These are phyloP conservation scores for Aspergillus affinis DNA, from an alignment of 495 filamentous ascomycete species.

Conservation along the genomic window DNA sequence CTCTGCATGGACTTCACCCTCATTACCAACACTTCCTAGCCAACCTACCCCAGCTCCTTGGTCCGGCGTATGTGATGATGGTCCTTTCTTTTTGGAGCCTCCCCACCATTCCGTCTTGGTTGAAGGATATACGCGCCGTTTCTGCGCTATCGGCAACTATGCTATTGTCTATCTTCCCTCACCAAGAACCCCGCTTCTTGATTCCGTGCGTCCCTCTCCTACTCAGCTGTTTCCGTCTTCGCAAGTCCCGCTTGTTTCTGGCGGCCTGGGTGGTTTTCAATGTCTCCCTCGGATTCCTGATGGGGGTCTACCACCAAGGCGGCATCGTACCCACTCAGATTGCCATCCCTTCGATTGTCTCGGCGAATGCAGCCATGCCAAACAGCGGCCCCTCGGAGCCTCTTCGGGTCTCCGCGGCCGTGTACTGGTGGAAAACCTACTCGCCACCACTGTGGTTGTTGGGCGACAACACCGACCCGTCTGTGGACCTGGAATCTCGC, in stretches of 20 bases:
- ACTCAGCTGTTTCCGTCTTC: constrained; percentile 75
- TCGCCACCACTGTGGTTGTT: constrained; percentile 90
- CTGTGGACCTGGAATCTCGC: constrained; percentile 57
- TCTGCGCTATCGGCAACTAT: constrained; percentile 80
- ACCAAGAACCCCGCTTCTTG: constrained; percentile 95
- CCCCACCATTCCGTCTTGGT: constrained; percentile 42
- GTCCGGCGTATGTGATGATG: constrained; percentile 76
- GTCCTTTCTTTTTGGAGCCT: constrained; percentile 54
- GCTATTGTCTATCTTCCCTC: constrained; percentile 79
- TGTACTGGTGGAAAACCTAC: constrained; percentile 98
- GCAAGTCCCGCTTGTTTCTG: constrained; percentile 62
- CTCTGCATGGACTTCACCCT: constrained; percentile 87
- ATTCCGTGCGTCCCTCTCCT: constrained; percentile 86
- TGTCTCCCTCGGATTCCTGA: constrained; percentile 68
- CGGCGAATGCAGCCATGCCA: constrained; percentile 13
- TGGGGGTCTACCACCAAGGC: constrained; percentile 94
- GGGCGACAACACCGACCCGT: constrained; percentile 63
- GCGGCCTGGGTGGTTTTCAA: constrained; percentile 83
- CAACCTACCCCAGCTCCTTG: constrained; percentile 86
- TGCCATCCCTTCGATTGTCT: constrained; percentile 43
- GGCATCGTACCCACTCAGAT: constrained; percentile 83
- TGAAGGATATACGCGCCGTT: constrained; percentile 53
- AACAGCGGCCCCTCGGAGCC: constrained; percentile 26
- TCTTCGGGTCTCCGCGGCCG: constrained; percentile 56
- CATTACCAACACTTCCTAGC: constrained; percentile 83